Percentiles rank a stretch among this genome's conserved stretches.
Conservation (phyloP, 768 basidiomycete genomes). For the Nevesoporus exiguus region DNA sequence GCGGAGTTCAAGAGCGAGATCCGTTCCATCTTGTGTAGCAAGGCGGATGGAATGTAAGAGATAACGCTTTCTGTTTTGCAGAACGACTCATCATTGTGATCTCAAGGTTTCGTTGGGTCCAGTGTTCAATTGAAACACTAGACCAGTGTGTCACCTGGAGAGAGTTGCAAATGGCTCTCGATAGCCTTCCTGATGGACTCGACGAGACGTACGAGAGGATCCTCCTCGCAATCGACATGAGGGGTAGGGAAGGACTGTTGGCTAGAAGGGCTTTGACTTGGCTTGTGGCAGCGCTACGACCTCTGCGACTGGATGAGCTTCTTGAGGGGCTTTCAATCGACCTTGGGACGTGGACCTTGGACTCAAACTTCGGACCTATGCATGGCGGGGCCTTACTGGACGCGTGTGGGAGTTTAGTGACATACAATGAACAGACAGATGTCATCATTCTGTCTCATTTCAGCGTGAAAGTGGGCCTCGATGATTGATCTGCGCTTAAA, state of each 20-base stretch:
- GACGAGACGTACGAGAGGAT: constrained; percentile 6
- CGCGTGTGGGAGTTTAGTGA: constrained; percentile 7
- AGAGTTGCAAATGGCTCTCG: background rate
- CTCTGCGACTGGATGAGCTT: background rate
- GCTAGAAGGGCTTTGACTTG: background rate
- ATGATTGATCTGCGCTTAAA: background rate
- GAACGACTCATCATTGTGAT: no score
- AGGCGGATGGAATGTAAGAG: background rate
- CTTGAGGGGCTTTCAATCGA: background rate
- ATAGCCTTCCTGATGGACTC: background rate
- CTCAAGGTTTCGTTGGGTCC: background rate
- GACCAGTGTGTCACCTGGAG: background rate
- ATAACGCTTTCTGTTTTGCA: no score
- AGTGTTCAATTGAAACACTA: constrained; percentile 1
- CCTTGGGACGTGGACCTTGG: no score
- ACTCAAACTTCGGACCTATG: no score
- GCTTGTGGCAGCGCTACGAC: constrained; percentile 3
- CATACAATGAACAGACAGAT: background rate
- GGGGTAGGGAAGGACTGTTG: background rate
- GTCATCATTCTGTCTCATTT: constrained; percentile 2
- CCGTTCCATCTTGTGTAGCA: background rate
- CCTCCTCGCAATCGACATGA: background rate
- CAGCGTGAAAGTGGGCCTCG: background rate
- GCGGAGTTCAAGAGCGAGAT: background rate
- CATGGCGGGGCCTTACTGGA: background rate